Conservation (phyloP, 2,329 filamentous ascomycete genomes). For the Colletotrichum godetiae region DNA sequence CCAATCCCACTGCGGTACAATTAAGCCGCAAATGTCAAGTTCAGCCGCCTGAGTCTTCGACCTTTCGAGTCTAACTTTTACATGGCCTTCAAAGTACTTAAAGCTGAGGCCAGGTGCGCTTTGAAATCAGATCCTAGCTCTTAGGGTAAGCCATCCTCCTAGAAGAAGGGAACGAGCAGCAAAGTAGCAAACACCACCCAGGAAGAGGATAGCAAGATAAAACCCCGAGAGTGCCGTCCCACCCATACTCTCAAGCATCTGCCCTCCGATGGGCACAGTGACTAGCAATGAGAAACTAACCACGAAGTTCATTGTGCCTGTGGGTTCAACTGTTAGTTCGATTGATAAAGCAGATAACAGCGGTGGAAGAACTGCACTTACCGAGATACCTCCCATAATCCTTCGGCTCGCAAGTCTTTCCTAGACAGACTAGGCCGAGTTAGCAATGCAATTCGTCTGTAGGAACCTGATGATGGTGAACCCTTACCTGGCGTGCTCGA, state of each 20-base stretch:
- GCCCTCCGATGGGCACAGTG: constrained; percentile 57
- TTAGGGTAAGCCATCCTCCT: constrained; percentile 15
- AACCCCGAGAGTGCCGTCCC: constrained; percentile 57
- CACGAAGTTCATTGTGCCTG: constrained; percentile 59
- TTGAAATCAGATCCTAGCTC: constrained; percentile 16
- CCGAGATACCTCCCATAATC: constrained; percentile 58
- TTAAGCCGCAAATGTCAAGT: too few relatives aligned
- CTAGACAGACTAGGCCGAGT: constrained; percentile 51
- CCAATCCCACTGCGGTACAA: too few relatives aligned
- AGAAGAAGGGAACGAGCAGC: constrained; percentile 38
- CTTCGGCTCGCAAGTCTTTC: constrained; percentile 57
- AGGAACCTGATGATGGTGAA: neutral
- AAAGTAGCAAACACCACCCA: constrained; percentile 47
- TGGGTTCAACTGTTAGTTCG: neutral
- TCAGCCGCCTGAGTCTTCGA: too few relatives aligned
- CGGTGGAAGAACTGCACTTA: neutral
- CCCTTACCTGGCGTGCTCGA: constrained; percentile 48
- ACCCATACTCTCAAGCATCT: constrained; percentile 57
- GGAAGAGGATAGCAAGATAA: constrained; percentile 53
- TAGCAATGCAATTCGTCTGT: neutral
- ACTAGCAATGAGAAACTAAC: constrained; percentile 57
- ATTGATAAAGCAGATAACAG: rapidly evolving
- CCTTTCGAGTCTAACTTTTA: too few relatives aligned
- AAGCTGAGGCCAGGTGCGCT: neutral
- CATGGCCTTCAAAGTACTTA: neutral